A percentile compares a stretch with the other conserved stretches of the same genome.
Conservation (phyloP, 192 early-diverging fungal species). For the Backusella australiensis region DNA sequence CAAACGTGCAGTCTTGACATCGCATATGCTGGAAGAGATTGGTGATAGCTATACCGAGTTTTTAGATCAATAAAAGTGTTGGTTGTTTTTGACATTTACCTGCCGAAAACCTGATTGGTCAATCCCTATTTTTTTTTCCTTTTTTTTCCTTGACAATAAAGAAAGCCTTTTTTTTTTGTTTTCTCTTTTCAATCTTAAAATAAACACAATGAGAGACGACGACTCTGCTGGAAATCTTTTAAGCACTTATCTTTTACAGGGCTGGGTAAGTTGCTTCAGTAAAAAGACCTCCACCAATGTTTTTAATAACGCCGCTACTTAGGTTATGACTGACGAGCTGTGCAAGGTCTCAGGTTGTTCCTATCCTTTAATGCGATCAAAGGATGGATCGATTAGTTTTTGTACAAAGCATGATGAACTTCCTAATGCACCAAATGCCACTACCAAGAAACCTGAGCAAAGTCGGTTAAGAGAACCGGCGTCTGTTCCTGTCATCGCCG, state of each 20-base stretch:
- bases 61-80: background rate
- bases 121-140: background rate
- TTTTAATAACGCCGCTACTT: background rate
- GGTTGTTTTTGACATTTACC: background rate
- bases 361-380: slow-evolving; percentile 35
- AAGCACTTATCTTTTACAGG: slow-evolving; percentile 32
- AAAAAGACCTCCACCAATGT: background rate
- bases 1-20: slow-evolving; percentile 58
- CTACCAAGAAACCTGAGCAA: background rate
- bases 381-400: slow-evolving; percentile 23
- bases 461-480: background rate
- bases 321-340: slow-evolving; percentile 36
- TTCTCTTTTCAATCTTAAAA: background rate
- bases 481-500: background rate
- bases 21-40: slow-evolving; percentile 60
- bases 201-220: background rate
- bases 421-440: slow-evolving; percentile 3
- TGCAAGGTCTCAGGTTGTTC: slow-evolving; percentile 24
- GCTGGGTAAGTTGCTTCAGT: slow-evolving; percentile 29
- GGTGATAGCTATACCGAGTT: slow-evolving; percentile 36
- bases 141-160: background rate
- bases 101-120: background rate
- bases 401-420: slow-evolving; percentile 33
- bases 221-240: slow-evolving; percentile 2
- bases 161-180: background rate